Base-by-base conservation (phyloP, 108 stramenopile genomes). In the Nitzschia sp. region DNA sequence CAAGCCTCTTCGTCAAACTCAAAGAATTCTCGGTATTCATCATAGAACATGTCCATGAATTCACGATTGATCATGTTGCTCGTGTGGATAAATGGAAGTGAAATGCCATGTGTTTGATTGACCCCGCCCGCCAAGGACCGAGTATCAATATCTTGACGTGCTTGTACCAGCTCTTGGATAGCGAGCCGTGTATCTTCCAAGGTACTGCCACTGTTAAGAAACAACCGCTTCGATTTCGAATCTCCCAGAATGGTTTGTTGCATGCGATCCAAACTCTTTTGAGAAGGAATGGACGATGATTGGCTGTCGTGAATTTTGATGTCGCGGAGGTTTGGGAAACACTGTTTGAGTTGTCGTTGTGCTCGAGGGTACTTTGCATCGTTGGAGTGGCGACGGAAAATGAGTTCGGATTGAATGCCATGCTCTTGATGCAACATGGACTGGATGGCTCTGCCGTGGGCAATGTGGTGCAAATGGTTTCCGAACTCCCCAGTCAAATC, bases 401-500 rank as follows among this genome's bases (percentile, higher is more conserved):
- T 38, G 15, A 75, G 38, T 11, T 53, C 21, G 11, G 68, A 53
- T 14, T 60, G 15, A 51, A 52, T 15, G 39, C 37, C 54, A 63
- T 74, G 51, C n/a, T 73, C 41, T 26, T 72, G 46, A 52, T 51
- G 15, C n/a, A 67, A 26, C 70, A 67, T 51, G 38, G 41, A 68
- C 25, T 77, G 68, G 9, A 85, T 41, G 10, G 41, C 62, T 15
- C 38, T 26, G 3, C 64, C 81, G 41, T 63, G 54, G 19, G 73
- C 76, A 25, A 82, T 56, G 50, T 72, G 38, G 0, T 12, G 29
- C 20, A 85, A 20, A 48, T 80, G 71, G 55, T 85, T 85, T 20
- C 76, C 81, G 46, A 85, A 41, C 71, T 85, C 84, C 24, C 84
- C 84, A 1, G 62, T 46, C 51, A 82, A 52, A 0, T 67, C 44